These are phyloP conservation scores for Mycena floridula DNA, from an alignment of 768 basidiomycete species.

Conservation along the genomic window DNA sequence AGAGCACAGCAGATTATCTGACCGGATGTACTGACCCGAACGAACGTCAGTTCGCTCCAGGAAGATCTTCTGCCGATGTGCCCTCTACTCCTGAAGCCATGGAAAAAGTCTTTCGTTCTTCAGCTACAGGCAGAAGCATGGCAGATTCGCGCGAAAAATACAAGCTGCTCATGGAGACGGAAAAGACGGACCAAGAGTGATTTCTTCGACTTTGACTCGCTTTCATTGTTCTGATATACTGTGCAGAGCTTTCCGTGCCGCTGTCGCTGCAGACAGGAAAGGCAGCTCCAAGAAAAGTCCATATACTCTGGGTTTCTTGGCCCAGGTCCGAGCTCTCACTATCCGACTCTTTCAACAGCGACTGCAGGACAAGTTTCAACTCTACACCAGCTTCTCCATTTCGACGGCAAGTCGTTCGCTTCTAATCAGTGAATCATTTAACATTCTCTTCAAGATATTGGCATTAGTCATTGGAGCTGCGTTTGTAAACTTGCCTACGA, in stretches of 20 bases:
- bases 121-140: conserved; percentile 38
- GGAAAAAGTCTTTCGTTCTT: conserved; percentile 53
- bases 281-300: conserved; percentile 75
- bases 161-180: conserved; percentile 48
- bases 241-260: conserved; percentile 1
- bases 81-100: conserved; percentile 66
- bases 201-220: no score
- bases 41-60: conserved; percentile 73
- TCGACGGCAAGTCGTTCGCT: conserved; percentile 40
- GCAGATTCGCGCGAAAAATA: conserved; percentile 48
- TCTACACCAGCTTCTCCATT: conserved; percentile 63
- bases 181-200: conserved; percentile 63
- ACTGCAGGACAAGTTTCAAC: conserved; percentile 73
- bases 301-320: conserved; percentile 74
- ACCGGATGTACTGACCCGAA: conserved; percentile 81
- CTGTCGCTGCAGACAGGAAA: conserved; percentile 1
- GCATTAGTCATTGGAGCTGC: conserved; percentile 69
- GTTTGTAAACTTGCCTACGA: conserved; percentile 66
- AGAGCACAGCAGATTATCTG: conserved; percentile 82
- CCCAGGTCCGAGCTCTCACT: conserved; percentile 53
- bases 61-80: conserved; percentile 48
- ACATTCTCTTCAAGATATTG: conserved; percentile 29
- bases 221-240: no score
- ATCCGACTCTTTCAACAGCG: conserved; percentile 68
- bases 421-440: not conserved